These are phyloP conservation scores for Cryptomeria japonica DNA, from an alignment of 75 land plant species.

Conservation along the genomic window DNA sequence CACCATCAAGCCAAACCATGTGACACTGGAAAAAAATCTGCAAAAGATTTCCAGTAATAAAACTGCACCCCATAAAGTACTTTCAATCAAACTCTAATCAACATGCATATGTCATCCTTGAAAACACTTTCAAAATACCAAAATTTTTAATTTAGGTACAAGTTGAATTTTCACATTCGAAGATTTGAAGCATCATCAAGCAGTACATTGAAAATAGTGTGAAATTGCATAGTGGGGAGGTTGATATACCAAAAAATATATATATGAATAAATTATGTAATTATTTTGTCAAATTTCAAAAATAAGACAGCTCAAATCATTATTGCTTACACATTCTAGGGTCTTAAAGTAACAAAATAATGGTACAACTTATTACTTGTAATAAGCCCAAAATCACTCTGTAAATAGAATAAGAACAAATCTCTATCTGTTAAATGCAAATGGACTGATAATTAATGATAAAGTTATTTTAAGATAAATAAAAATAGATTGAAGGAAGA, in stretches of 20 bases:
- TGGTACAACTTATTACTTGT: not conserved
- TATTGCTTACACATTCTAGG: not conserved
- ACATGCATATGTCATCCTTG: not conserved
- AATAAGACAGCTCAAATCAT: not conserved
- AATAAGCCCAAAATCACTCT: not conserved
- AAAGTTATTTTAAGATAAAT: too few species aligned
- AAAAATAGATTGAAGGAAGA: not conserved
- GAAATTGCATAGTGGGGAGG: not conserved
- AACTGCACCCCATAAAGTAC: not conserved
- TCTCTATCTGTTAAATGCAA: not conserved
- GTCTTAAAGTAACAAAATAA: not conserved
- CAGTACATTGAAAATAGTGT: not conserved
- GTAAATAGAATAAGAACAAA: not conserved
- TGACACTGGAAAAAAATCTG: not conserved
- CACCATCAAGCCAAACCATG: conserved; percentile 1
- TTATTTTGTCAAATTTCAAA: not conserved
- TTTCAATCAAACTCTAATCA: not conserved
- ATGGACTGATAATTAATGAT: not conserved
- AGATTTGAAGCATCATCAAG: not conserved
- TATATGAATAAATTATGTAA: not conserved
- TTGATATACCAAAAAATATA: not conserved
- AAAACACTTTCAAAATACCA: not conserved
- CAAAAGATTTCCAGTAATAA: not conserved
- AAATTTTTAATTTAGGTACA: too few species aligned
- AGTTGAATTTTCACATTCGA: not conserved